These are phyloP conservation scores for Incumbomyces lentus DNA, from an alignment of 2,329 filamentous ascomycete genomes.

Conservation along the genomic window DNA sequence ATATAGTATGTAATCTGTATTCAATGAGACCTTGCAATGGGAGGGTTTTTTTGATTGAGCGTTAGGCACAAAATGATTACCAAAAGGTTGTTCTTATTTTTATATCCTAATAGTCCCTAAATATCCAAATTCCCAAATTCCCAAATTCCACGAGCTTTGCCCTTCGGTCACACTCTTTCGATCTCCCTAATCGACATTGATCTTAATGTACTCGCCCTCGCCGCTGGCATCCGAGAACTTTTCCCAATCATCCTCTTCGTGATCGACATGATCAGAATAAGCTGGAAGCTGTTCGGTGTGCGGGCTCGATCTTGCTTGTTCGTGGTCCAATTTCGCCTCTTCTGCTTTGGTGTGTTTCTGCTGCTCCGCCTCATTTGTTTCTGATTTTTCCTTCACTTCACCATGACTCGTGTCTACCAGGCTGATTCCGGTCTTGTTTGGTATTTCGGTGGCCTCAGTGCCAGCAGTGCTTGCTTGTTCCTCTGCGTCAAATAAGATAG, in stretches of 20 bases:
- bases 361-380: conserved; percentile 3
- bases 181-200: conserved; percentile 43
- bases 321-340: conserved; percentile 14
- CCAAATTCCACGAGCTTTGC: too few relatives aligned
- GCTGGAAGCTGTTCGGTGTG: conserved; percentile 1
- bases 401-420: conserved; percentile 13
- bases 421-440: background rate
- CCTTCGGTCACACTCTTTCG: too few relatives aligned
- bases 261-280: conserved; percentile 18
- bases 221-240: conserved; percentile 17
- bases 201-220: conserved; percentile 43
- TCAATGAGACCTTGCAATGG: too few relatives aligned
- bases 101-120: too few relatives aligned
- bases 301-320: conserved; percentile 11
- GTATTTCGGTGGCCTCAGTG: background rate
- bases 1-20: too few relatives aligned
- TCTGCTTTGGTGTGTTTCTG: conserved; percentile 1
- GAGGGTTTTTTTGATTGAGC: too few relatives aligned
- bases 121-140: too few relatives aligned
- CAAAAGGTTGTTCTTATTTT: too few relatives aligned
- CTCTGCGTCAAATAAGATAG: conserved; percentile 38
- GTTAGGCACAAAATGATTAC: too few relatives aligned
- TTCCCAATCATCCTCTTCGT: conserved; percentile 19
- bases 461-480: conserved; percentile 21
- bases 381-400: background rate